Base-by-base conservation (phyloP, 768 basidiomycete species). In the Boletus fagicola region DNA sequence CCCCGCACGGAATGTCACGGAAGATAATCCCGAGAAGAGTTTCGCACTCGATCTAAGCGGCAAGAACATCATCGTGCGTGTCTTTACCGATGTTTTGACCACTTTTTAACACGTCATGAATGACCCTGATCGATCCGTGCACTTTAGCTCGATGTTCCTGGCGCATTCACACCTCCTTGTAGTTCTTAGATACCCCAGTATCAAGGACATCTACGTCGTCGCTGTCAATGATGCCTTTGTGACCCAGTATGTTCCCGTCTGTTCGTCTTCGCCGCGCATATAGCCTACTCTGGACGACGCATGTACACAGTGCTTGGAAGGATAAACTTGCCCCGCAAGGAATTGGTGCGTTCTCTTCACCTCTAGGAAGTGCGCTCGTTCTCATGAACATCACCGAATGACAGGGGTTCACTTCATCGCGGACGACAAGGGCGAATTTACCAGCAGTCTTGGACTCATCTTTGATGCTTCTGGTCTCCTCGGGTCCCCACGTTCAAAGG, bases 171-270 rank as follows among this genome's bases (percentile, higher is more conserved):
- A 2, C 85, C 84, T 1, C 78, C 87, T 5, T 93, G 90, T 72
- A 83, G 80, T 53, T 75, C 73, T 11, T 86, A 90, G 63, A 72
- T 86, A 24, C 84, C 82, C 0, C 75, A 78, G 11, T 94, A 87
- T 92, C 65, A 80, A 83, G 57, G 78, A 82, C 51, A 81, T 92
- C 58, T 87, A 84, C 59, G 80, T 94, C 53, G 73, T 94, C 53
- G 76, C 84, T 26, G 86, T 90, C 55, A 94, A 94, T 69, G 92
- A 95, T 68, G 78, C 80, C 8, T 94, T 88, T 65, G 87, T 90
- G 45, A 83, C 79, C 56, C 81, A 85, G 54, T 77, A 64, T 18
- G 51, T 51, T 11, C 9, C 12, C n/a, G 1, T 31, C 39, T 26
- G 4, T 15, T 18, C 10, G 11, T 58, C 43, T 15, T 48, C 40